phyloP scores from a whole-genome alignment of 148 eudicot species.

The Silene latifolia region DNA sequence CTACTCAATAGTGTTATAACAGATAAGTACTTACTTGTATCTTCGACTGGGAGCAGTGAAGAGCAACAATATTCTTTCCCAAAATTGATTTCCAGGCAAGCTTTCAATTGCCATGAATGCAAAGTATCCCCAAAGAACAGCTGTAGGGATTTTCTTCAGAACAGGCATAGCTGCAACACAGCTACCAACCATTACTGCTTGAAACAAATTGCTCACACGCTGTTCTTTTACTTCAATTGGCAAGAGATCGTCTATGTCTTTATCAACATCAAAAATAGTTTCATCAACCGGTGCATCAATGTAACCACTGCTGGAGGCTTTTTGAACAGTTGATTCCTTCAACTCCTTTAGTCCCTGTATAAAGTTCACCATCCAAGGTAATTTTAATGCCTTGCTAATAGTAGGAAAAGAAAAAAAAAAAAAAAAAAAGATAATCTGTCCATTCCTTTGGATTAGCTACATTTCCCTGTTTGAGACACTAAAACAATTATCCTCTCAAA shows the following conservation, averaged over 20 bases:
- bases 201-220: constrained; percentile 90
- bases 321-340: constrained; percentile 84
- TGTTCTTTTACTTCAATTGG: constrained; percentile 98
- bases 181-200: constrained; percentile 75
- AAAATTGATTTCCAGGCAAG: constrained; percentile 97
- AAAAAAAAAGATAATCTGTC: too few relatives aligned
- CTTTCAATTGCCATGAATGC: constrained; percentile 99
- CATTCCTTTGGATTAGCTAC: too few relatives aligned
- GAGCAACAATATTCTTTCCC: constrained; percentile 87
- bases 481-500: too few relatives aligned
- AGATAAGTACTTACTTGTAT: constrained; percentile 55
- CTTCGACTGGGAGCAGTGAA: constrained; percentile 95
- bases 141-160: constrained; percentile 84
- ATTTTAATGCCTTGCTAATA: neutral
- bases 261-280: constrained; percentile 84
- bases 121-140: constrained; percentile 99
- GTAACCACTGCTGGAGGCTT: constrained; percentile 65
- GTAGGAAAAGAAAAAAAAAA: too few relatives aligned
- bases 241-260: constrained; percentile 85
- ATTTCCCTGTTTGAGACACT: too few relatives aligned
- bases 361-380: constrained; percentile 11
- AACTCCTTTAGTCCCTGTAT: constrained; percentile 84
- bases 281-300: constrained; percentile 84
- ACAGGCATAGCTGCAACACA: constrained; percentile 98
- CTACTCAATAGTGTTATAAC: neutral